Percentiles rank a stretch among this genome's conserved stretches.
phyloP scores from a whole-genome alignment of 2,329 filamentous ascomycete genomes.

The Talaromyces sp. region DNA sequence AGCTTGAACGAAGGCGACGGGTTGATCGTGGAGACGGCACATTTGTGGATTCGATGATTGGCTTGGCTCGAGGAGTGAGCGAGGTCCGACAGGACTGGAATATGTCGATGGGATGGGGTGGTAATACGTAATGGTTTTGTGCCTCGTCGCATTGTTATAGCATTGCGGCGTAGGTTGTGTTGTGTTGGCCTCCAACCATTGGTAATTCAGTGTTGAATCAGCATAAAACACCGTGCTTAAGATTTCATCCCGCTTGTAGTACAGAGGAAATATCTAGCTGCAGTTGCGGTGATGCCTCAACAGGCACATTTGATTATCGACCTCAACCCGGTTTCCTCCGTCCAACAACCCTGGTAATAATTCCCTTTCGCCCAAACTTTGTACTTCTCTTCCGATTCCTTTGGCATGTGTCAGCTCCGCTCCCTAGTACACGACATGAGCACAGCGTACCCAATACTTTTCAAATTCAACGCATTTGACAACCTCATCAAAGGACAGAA shows the following conservation, averaged over 20 bases:
- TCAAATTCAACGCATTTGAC: constrained; percentile 47
- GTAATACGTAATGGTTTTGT: constrained; percentile 17
- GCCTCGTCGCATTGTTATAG: not conserved
- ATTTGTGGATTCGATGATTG: constrained; percentile 27
- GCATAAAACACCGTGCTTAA: not conserved
- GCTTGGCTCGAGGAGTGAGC: constrained; percentile 25
- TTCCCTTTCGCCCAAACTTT: not conserved
- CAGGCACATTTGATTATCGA: not conserved
- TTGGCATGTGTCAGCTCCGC: not conserved
- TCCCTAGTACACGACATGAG: not conserved
- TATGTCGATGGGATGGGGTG: constrained; percentile 27
- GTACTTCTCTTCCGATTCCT: constrained; percentile 14
- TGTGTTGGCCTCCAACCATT: not conserved
- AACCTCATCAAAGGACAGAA: constrained; percentile 45
- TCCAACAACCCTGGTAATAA: not conserved
- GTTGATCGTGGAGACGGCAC: constrained; percentile 26
- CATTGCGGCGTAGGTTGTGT: not conserved
- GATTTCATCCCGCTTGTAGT: not conserved
- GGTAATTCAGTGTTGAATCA: not conserved
- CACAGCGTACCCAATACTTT: constrained; percentile 38
- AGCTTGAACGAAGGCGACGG: constrained; percentile 24
- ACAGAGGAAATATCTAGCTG: not conserved
- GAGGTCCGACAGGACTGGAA: constrained; percentile 27
- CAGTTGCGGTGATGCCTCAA: not conserved
- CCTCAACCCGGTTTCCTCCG: not conserved